Percentiles rank a stretch among this genome's conserved stretches.
Conservation (phyloP, 805 yeast genomes). For the Komagataella ulmi region DNA sequence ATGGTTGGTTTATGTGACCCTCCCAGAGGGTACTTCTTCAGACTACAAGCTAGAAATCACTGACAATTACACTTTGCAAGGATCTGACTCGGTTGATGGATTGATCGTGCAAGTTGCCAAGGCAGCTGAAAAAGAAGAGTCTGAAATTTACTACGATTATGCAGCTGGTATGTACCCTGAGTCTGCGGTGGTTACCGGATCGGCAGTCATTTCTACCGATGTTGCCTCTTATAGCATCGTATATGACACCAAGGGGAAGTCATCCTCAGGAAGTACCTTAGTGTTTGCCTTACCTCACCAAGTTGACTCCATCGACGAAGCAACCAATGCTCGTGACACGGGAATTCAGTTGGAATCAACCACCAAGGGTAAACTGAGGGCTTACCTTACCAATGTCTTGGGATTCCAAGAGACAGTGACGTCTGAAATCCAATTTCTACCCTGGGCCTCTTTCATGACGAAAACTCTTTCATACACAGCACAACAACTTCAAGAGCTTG, state of each 20-base stretch:
- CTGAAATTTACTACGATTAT: slow-evolving; percentile 36
- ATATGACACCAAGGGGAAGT: slow-evolving; percentile 36
- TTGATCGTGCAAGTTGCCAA: slow-evolving; percentile 35
- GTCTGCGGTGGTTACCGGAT: slow-evolving; percentile 27
- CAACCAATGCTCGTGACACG: slow-evolving; percentile 24
- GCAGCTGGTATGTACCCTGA: slow-evolving; percentile 61
- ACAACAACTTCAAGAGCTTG: slow-evolving; percentile 28
- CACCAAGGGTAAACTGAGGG: slow-evolving; percentile 38
- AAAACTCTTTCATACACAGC: slow-evolving; percentile 22
- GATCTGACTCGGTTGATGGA: slow-evolving; percentile 20
- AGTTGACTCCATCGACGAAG: slow-evolving; percentile 13
- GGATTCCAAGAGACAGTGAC: slow-evolving; percentile 24
- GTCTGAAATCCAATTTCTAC: slow-evolving; percentile 22
- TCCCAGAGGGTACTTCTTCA: slow-evolving; percentile 17
- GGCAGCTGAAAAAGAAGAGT: slow-evolving; percentile 21
- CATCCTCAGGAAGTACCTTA: slow-evolving; percentile 30
- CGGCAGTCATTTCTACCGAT: slow-evolving; percentile 11
- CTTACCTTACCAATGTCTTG: slow-evolving; percentile 25
- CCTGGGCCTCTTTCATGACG: slow-evolving; percentile 6
- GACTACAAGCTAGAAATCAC: slow-evolving; percentile 18
- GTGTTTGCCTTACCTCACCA: slow-evolving; percentile 45
- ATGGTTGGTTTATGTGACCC: slow-evolving; percentile 40
- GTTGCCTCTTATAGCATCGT: slow-evolving; percentile 25
- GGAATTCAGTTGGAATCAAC: slow-evolving; percentile 31
- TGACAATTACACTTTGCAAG: slow-evolving; percentile 22